Evolutionary conservation across 768 basidiomycete genomes (phyloP), one percentile per base, ranked within the genome.

Genomic region (Leccinum olivaceopallidum): DNA sequence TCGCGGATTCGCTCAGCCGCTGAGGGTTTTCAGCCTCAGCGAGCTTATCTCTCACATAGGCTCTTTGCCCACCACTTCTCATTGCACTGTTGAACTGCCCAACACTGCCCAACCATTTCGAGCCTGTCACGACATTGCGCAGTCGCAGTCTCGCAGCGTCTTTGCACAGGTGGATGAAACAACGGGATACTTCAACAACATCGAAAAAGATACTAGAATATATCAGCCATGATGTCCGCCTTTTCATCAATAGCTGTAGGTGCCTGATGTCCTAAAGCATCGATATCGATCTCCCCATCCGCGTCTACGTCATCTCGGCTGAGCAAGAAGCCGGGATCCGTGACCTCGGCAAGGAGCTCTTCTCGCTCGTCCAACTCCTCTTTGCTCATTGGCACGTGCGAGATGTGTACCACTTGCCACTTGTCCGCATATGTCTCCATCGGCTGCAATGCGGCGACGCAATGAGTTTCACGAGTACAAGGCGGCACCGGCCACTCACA

Each of bases 321-420:
- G 18, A 82, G 72, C 73, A 91, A 72, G 79, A 83, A 74, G 78
- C 74, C 67, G 5, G 83, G 92, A 69, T 94, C 92, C 14, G 78
- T 77, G 6, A 94, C 90, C 71, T 93, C 90, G 0, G 90, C 87
- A 59, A 90, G 76, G 1, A 86, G 83, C 58, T 92, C 90, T 60
- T 87, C 83, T n/a, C 90, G 84, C 70, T 94, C 92, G 1, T 85
- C 85, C 60, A 85, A 80, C 66, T 94, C 89, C 57, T 91, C 90
- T 57, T 81, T 80, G 65, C 81, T 85, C 82, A 92, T 89, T 4
- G 83, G 79, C 28, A 82, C 78, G 69, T 92, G 90, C 44, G 84
- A 81, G 53, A 93, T 80, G 36, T 88, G 83, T 56, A 94, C 88
- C 51, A 90, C 78, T 66, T 91, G 84, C 90, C 92, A 93, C 68